Evolutionary conservation across 176 grass and related monocot species (phyloP).

Genomic region (Ensete ventricosum): DNA sequence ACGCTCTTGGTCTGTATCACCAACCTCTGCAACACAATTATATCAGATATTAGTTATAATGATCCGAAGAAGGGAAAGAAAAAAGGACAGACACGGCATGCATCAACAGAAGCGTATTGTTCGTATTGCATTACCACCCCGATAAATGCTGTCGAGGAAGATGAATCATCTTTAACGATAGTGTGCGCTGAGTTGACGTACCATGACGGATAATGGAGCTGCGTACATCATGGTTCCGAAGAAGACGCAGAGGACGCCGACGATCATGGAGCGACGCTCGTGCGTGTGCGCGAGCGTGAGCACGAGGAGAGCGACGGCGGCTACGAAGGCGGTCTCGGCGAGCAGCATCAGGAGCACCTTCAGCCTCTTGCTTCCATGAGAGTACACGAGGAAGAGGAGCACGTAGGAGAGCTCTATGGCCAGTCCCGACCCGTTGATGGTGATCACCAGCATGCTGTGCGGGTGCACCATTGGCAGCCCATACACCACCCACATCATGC

Average conservation of each 20-base stretch:
- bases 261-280: slow-evolving; percentile 64
- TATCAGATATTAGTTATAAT: background rate
- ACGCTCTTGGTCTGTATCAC: slow-evolving; percentile 98
- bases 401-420: slow-evolving; percentile 75
- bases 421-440: slow-evolving; percentile 87
- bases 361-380: slow-evolving; percentile 30
- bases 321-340: slow-evolving; percentile 52
- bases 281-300: slow-evolving; percentile 48
- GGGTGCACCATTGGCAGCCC: slow-evolving; percentile 80
- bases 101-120: background rate
- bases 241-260: slow-evolving; percentile 83
- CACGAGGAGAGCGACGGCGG: slow-evolving; percentile 39
- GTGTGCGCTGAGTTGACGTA: slow-evolving; percentile 16
- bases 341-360: slow-evolving; percentile 45
- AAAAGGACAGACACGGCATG: background rate
- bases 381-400: slow-evolving; percentile 67
- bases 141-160: background rate
- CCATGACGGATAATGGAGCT: slow-evolving; percentile 92
- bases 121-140: background rate
- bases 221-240: slow-evolving; percentile 92
- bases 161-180: no score
- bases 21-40: slow-evolving; percentile 57
- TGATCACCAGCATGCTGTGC: slow-evolving; percentile 85
- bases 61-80: background rate
- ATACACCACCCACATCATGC: slow-evolving; percentile 99